Conservation (phyloP, 78 protist species). For the Capsaspora owczarzaki region DNA sequence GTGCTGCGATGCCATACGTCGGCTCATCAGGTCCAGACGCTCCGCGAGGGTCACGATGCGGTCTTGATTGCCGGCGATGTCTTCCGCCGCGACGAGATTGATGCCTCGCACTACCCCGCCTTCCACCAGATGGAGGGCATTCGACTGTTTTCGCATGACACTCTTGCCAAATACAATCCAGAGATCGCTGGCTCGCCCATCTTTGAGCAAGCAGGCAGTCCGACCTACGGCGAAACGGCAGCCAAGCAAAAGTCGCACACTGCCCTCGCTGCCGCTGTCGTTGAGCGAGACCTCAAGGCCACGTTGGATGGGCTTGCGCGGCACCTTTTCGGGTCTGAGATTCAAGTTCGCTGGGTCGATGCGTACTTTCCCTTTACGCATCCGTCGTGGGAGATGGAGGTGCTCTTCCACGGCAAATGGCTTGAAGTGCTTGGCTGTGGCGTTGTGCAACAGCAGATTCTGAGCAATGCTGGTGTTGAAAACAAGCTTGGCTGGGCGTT, state of each 20-base stretch:
- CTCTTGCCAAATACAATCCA: background rate
- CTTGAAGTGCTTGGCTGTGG: slow-evolving; percentile 81
- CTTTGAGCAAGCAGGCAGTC: background rate
- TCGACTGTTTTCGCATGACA: background rate
- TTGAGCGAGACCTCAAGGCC: background rate
- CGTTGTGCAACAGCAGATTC: slow-evolving; percentile 53
- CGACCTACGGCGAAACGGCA: background rate
- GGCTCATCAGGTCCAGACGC: slow-evolving; percentile 49
- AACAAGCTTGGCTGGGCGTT: slow-evolving; percentile 79
- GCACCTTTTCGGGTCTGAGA: slow-evolving; percentile 24
- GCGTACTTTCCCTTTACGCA: slow-evolving; percentile 86
- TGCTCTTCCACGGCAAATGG: slow-evolving; percentile 69
- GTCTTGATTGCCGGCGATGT: slow-evolving; percentile 79
- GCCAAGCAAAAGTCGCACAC: background rate
- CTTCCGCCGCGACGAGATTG: slow-evolving; percentile 79
- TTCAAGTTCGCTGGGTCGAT: slow-evolving; percentile 64
- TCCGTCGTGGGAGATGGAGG: slow-evolving; percentile 78
- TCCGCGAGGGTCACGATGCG: slow-evolving; percentile 22
- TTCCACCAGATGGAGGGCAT: slow-evolving; percentile 30
- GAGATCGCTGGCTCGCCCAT: background rate
- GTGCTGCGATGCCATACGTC: slow-evolving; percentile 37
- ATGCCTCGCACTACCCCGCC: slow-evolving; percentile 70
- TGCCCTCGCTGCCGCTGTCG: background rate
- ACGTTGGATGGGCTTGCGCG: background rate
- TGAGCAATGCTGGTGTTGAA: slow-evolving; percentile 16